Evolutionary conservation across 805 yeast species (phyloP), one percentile per base, ranked within the genome.

Genomic region (Metschnikowia amazonensis): DNA sequence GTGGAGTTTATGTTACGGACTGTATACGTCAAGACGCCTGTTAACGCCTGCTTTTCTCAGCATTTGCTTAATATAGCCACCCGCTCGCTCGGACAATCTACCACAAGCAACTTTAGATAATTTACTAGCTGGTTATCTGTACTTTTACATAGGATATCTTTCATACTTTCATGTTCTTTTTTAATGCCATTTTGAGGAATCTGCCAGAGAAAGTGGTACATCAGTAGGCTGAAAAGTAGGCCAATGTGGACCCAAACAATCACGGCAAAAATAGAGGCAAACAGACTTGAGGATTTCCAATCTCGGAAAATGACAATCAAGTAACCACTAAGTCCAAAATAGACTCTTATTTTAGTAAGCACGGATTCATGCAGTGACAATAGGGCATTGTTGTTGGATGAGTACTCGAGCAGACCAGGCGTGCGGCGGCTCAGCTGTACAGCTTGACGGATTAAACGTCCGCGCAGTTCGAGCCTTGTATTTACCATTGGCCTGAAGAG

Each of bases 1-100:
- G 38, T 35, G 38, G 38, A 35, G 38, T 35, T 35, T 14, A 21
- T 23, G 18, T 23, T 35, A 24, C 38, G 38, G 38, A 35, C 38
- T 35, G 38, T 24, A 35, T 35, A 35, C 18, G 29, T 35, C n/a
- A 16, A 24, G 38, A 35, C 29, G 38, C 38, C 29, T 23, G 14
- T 9, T 10, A 35, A 35, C 38, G 38, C 38, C 38, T 23, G n/a
- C 29, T 35, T 35, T 35, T 35, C 37, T 35, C 20, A 34, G 36
- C 16, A n/a, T n/a, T 17, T 18, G 14, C 35, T 24, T 16, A 7
- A 16, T 14, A 8, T 28, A 28, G 11, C 33, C 5, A 30, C 33
- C 35, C 14, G 17, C 36, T 20, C 36, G 9, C 23, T 20, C 14
- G 9, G 16, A 33, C 11, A 16, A 3, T 13, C 24, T 18, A 17